Evolutionary conservation across 352 stramenopile genomes (phyloP).

Genomic region (Pythium aristosporum): DNA sequence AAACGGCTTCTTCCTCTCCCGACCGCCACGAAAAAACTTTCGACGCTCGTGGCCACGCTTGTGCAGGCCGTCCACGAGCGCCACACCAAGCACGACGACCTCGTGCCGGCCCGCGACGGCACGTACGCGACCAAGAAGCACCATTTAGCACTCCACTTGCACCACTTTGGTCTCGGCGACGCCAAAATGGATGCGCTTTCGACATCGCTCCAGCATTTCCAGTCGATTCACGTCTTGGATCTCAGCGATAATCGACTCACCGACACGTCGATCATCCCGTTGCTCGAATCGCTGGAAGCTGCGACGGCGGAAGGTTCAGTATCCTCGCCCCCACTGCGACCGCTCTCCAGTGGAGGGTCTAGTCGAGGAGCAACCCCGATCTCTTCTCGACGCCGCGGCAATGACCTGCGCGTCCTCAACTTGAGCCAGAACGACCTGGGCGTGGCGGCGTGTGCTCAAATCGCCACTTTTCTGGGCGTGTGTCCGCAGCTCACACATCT

Average conservation of each 20-base stretch:
- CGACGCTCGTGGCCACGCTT: slow-evolving; percentile 38
- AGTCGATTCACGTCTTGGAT: slow-evolving; percentile 61
- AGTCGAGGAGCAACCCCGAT: neutral
- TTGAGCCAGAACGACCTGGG: slow-evolving; percentile 74
- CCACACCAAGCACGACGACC: slow-evolving; percentile 29
- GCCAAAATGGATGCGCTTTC: slow-evolving; percentile 54
- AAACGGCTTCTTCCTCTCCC: slow-evolving; percentile 11
- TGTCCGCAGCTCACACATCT: slow-evolving; percentile 50
- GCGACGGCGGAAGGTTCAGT: neutral
- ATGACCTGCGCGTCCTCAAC: slow-evolving; percentile 55
- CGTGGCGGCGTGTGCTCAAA: slow-evolving; percentile 45
- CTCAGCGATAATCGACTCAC: slow-evolving; percentile 71
- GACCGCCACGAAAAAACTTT: slow-evolving; percentile 6
- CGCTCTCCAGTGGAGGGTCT: slow-evolving; percentile 5
- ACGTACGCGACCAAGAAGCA: slow-evolving; percentile 38
- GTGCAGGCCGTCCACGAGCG: slow-evolving; percentile 36
- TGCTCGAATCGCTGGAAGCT: slow-evolving; percentile 51
- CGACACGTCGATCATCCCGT: slow-evolving; percentile 52
- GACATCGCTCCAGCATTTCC: slow-evolving; percentile 53
- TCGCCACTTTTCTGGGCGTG: slow-evolving; percentile 50
- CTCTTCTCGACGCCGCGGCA: slow-evolving; percentile 22
- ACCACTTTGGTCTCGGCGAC: slow-evolving; percentile 75
- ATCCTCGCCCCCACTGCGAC: neutral
- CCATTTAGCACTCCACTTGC: slow-evolving; percentile 51
- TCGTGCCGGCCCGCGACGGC: slow-evolving; percentile 27